These are phyloP conservation scores for Prunus padus DNA, from an alignment of 306 rosid genomes.

Conservation along the genomic window DNA sequence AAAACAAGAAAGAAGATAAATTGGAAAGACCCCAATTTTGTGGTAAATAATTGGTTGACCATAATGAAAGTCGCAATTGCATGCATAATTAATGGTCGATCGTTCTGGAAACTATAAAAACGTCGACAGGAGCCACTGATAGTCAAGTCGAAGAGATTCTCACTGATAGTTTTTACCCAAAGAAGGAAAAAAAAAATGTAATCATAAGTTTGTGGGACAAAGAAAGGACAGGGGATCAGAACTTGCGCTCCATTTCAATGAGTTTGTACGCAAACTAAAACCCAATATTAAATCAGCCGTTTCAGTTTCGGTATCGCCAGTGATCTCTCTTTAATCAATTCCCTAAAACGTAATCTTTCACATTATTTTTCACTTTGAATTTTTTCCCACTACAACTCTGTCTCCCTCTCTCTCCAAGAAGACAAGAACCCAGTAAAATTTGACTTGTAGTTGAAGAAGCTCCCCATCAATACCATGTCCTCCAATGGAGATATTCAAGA, in stretches of 20 bases:
- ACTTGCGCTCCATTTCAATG: neutral
- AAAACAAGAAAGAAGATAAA: too few relatives aligned
- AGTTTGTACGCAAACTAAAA: neutral
- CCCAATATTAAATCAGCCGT: neutral
- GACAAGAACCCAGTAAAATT: neutral
- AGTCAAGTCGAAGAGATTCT: too few relatives aligned
- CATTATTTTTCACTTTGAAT: neutral
- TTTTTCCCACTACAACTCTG: neutral
- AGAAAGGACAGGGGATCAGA: neutral
- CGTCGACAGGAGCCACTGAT: neutral
- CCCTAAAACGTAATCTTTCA: neutral
- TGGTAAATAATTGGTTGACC: neutral
- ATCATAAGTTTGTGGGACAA: neutral
- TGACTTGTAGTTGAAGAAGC: neutral
- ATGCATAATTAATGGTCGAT: neutral
- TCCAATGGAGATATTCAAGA: constrained; percentile 1
- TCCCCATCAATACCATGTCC: neutral
- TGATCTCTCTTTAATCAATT: constrained; percentile 4
- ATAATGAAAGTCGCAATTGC: neutral
- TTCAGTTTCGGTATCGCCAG: neutral
- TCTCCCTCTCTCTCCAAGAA: constrained; percentile 4
- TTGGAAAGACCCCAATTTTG: too few relatives aligned
- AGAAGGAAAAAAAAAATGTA: neutral
- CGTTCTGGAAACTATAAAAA: neutral
- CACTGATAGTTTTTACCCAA: neutral